These are phyloP conservation scores for Meira nashicola DNA, from an alignment of 1,284 basidiomycete species.

Conservation along the genomic window DNA sequence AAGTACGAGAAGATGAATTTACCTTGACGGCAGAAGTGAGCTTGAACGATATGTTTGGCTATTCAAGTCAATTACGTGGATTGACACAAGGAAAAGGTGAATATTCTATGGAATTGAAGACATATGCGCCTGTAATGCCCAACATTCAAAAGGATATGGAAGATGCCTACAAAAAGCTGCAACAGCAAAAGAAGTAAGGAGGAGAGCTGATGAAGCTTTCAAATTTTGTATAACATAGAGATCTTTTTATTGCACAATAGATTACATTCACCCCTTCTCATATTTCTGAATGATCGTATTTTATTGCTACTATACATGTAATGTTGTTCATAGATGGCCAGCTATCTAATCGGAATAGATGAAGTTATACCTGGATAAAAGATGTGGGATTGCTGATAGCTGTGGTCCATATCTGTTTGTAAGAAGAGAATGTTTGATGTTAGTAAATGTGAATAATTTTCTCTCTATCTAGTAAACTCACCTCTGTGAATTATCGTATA, in stretches of 20 bases:
- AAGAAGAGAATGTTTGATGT: neutral
- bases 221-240: neutral
- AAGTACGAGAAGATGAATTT: slow-evolving; percentile 95
- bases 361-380: slow-evolving; percentile 71
- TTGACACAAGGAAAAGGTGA: slow-evolving; percentile 67
- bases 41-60: slow-evolving; percentile 98
- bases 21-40: slow-evolving; percentile 85
- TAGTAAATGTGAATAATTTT: neutral
- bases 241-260: neutral
- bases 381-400: slow-evolving; percentile 85
- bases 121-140: slow-evolving; percentile 78
- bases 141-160: slow-evolving; percentile 80
- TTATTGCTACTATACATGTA: neutral
- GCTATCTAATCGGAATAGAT: slow-evolving; percentile 42
- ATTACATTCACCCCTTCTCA: neutral
- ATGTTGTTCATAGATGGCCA: neutral
- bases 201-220: neutral
- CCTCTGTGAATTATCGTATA: slow-evolving; percentile 93
- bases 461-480: slow-evolving; percentile 49
- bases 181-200: slow-evolving; percentile 19
- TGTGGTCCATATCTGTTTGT: slow-evolving; percentile 72
- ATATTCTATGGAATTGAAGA: slow-evolving; percentile 89
- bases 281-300: neutral
- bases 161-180: slow-evolving; percentile 53
- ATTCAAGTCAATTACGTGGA: slow-evolving; percentile 64